These are phyloP conservation scores for Cicer pinnatifidum DNA, from an alignment of 306 rosid genomes.

Conservation along the genomic window DNA sequence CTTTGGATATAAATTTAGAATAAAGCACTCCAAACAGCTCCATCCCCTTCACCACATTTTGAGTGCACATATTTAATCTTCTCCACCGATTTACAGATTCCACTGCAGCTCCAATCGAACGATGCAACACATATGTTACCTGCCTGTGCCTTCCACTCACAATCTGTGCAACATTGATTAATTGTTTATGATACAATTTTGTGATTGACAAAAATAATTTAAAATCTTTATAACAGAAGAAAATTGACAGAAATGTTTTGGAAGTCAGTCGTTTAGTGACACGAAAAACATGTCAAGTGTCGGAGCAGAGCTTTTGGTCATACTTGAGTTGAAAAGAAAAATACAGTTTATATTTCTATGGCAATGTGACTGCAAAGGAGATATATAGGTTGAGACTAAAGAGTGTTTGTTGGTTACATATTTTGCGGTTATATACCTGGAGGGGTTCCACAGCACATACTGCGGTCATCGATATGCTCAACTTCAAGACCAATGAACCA, in stretches of 20 bases:
- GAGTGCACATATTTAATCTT: slow-evolving; percentile 86
- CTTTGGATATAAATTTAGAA: slow-evolving; percentile 44
- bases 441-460: slow-evolving; percentile 98
- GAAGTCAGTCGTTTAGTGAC: neutral
- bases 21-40: slow-evolving; percentile 83
- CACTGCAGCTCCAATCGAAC: slow-evolving; percentile 99
- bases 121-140: slow-evolving; percentile 91
- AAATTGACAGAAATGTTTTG: neutral
- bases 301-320: neutral
- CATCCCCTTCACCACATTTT: slow-evolving; percentile 95
- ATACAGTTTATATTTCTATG: neutral
- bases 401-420: neutral
- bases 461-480: slow-evolving; percentile 94
- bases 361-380: neutral
- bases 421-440: slow-evolving; percentile 68
- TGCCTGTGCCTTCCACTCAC: slow-evolving; percentile 98
- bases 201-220: neutral
- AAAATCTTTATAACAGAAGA: neutral
- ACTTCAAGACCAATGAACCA: slow-evolving; percentile 99
- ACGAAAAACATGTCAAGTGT: neutral
- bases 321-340: neutral
- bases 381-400: neutral
- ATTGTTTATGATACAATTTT: neutral
- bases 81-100: slow-evolving; percentile 98
- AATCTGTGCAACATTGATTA: slow-evolving; percentile 58